Conservation (phyloP, 192 early-diverging fungal genomes). For the Dispira simplex region DNA sequence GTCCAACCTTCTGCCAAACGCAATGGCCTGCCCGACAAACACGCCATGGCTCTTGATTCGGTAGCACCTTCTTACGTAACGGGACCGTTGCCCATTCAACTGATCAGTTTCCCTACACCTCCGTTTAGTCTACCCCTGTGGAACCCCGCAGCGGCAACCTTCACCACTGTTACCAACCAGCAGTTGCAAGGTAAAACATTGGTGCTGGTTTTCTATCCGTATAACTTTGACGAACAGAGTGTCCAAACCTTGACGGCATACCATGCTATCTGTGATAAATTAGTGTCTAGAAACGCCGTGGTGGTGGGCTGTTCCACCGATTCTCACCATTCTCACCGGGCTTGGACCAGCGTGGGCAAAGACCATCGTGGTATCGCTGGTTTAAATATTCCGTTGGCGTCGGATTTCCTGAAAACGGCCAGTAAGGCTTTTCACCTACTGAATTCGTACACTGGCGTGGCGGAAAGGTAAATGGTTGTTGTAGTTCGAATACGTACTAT, state of each 20-base stretch:
- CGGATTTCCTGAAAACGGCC: background rate
- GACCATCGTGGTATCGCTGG: background rate
- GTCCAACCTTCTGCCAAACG: background rate
- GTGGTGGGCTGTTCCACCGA: background rate
- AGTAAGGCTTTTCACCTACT: background rate
- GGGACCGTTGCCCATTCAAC: background rate
- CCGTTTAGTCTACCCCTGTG: background rate
- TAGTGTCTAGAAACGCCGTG: background rate
- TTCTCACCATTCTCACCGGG: background rate
- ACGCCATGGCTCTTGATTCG: background rate
- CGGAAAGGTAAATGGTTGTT: background rate
- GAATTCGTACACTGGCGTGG: background rate
- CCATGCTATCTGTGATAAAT: background rate
- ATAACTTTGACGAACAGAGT: background rate
- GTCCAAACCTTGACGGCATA: background rate
- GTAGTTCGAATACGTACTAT: background rate
- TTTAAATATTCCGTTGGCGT: background rate
- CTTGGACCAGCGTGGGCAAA: background rate
- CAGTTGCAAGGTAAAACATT: background rate
- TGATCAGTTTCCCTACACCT: background rate
- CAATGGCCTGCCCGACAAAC: background rate
- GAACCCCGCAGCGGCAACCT: background rate
- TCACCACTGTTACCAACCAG: background rate
- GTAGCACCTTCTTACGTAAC: background rate
- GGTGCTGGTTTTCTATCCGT: background rate